Percentiles rank a stretch among this genome's conserved stretches.
These are phyloP conservation scores for Rhizoclosmatium sp. DNA, from an alignment of 192 early-diverging fungal species.

Conservation along the genomic window DNA sequence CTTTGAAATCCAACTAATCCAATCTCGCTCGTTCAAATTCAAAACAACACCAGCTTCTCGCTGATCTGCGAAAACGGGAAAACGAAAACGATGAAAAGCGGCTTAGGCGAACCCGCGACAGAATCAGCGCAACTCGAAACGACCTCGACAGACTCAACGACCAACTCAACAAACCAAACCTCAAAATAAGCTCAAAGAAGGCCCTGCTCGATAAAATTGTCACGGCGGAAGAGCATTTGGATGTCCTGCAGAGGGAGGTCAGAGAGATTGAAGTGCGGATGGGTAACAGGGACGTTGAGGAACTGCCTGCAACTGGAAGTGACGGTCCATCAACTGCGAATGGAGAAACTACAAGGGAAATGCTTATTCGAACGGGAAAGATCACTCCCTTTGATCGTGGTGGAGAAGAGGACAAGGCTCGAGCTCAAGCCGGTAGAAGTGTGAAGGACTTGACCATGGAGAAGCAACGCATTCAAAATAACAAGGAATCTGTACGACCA, in stretches of 20 bases:
- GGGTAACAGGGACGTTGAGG: conserved; percentile 22
- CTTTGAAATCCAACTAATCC: not conserved
- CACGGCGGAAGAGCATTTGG: conserved; percentile 23
- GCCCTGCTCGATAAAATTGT: conserved; percentile 14
- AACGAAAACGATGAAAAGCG: conserved; percentile 72
- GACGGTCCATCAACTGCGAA: conserved; percentile 35
- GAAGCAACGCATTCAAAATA: not conserved
- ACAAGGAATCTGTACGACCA: not conserved
- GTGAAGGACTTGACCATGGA: conserved; percentile 30
- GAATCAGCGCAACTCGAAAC: conserved; percentile 12
- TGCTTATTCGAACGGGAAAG: conserved; percentile 73
- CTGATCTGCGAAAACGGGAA: conserved; percentile 63
- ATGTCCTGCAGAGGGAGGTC: conserved; percentile 43
- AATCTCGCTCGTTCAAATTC: not conserved
- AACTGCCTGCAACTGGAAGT: conserved; percentile 30
- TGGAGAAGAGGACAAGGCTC: conserved; percentile 7
- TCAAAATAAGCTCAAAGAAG: conserved; percentile 2
- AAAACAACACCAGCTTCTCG: not conserved
- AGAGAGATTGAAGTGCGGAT: conserved; percentile 58
- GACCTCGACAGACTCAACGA: conserved; percentile 17
- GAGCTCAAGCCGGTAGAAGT: not conserved
- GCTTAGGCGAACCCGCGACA: conserved; percentile 52
- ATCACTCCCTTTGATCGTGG: conserved; percentile 69
- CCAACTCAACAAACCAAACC: not conserved
- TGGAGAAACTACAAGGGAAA: conserved; percentile 67